Conservation (phyloP, 108 stramenopile species). For the Craspedostauros australis region DNA sequence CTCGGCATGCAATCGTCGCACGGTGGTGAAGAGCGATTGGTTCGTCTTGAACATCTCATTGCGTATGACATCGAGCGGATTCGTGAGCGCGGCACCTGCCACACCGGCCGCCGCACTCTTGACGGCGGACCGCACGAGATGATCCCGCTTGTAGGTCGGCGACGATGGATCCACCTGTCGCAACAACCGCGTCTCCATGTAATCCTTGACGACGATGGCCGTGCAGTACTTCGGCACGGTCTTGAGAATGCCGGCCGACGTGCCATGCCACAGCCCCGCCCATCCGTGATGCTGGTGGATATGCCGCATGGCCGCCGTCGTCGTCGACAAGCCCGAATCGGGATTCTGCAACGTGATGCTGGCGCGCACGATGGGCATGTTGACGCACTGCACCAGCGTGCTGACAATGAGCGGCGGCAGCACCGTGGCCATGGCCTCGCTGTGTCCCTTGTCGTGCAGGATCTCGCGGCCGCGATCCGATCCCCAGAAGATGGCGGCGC, state of each 20-base stretch:
- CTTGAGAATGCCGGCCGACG: slow-evolving; percentile 90
- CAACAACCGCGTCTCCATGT: slow-evolving; percentile 47
- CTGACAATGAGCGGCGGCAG: slow-evolving; percentile 79
- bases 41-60: slow-evolving; percentile 98
- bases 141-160: slow-evolving; percentile 47
- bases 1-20: slow-evolving; percentile 40
- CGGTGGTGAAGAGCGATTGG: slow-evolving; percentile 43
- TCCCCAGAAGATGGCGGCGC: slow-evolving; percentile 92
- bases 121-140: slow-evolving; percentile 66
- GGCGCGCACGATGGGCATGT: slow-evolving; percentile 88
- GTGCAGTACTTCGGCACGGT: slow-evolving; percentile 94
- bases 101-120: slow-evolving; percentile 88
- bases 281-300: slow-evolving; percentile 70
- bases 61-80: slow-evolving; percentile 94
- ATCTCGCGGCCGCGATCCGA: slow-evolving; percentile 68
- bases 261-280: slow-evolving; percentile 80
- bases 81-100: slow-evolving; percentile 91
- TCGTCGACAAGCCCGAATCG: slow-evolving; percentile 48
- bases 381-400: slow-evolving; percentile 81
- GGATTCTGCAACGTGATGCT: slow-evolving; percentile 86
- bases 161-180: slow-evolving; percentile 40
- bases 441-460: slow-evolving; percentile 8
- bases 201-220: slow-evolving; percentile 89
- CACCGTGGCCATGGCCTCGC: slow-evolving; percentile 39
- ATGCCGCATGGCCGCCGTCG: slow-evolving; percentile 52